Evolutionary conservation across 768 basidiomycete species (phyloP), one percentile per base, ranked within the genome.

Genomic region (Daedaleopsis nitida): DNA sequence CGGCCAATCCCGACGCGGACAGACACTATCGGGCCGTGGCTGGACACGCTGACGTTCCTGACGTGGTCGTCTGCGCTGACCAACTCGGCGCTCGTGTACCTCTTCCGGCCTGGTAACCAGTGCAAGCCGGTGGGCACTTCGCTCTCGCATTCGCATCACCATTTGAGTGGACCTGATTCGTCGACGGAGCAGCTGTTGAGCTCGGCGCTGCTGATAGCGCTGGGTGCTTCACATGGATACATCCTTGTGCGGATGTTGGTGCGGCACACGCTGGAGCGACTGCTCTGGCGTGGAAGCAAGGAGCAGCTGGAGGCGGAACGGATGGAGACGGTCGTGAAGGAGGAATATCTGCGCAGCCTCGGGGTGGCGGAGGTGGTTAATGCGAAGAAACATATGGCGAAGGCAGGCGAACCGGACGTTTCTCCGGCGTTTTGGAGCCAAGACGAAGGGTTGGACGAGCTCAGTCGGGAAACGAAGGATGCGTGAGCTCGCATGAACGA

Each of bases 1-100:
- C 84, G 94, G 24, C 94, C 96, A 2, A 83, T 96, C 38, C 95
- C 96, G 0, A 74, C 79, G n/a, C 86, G 96, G 21, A 89, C 91
- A 3, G 94, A 96, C 67, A 89, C 90, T 12, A 94, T 98, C 61
- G 96, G 96, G 0, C 91, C 94, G 0, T 99, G 96, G 96, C 84
- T 98, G 45, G 88, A 96, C 54, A 85, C 88, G 13, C 79, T 99
- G 61, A 85, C 88, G 7, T 89, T 93, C 78, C 81, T 99, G 71
- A 84, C 93, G 13, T 98, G 95, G 94, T 78, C 96, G 53, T 87
- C 88, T 5, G 88, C 94, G 0, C 77, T 98, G 34, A 93, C 89
- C 32, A 97, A 96, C 74, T 82, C 93, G 0, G 89, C 95, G 8
- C 85, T 99, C 56, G 89, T 96, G 52, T 95, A 93, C 77, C 86